Conservation (phyloP, 2,329 filamentous ascomycete species). For the Pseudogymnoascus sp. region DNA sequence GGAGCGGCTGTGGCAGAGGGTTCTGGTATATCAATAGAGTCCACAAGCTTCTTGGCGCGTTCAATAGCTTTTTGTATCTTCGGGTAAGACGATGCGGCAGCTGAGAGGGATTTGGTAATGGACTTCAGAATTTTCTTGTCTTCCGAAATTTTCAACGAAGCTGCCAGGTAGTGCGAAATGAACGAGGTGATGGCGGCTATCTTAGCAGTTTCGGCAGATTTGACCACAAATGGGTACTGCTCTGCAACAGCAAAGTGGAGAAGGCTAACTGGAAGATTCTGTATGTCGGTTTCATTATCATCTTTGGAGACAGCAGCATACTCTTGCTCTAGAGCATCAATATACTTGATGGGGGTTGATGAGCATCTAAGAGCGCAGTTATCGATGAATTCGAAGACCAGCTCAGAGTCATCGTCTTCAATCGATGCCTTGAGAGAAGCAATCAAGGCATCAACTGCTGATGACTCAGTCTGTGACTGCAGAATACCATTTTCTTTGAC, state of each 20-base stretch:
- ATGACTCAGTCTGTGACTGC: constrained; percentile 35
- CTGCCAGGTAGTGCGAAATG: constrained; percentile 49
- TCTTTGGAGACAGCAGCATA: constrained; percentile 31
- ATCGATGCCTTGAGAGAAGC: constrained; percentile 28
- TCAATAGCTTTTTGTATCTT: constrained; percentile 25
- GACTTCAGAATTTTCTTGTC: constrained; percentile 37
- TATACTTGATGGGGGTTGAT: constrained; percentile 73
- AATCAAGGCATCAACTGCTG: constrained; percentile 43
- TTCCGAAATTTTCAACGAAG: constrained; percentile 46
- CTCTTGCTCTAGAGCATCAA: constrained; percentile 57
- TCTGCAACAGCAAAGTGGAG: constrained; percentile 64
- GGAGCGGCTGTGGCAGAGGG: background rate
- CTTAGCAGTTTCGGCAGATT: constrained; percentile 38
- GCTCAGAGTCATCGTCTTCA: constrained; percentile 30
- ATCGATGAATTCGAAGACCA: constrained; percentile 66
- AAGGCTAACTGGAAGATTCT: constrained; percentile 48
- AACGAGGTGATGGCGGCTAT: constrained; percentile 47
- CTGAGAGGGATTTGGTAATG: constrained; percentile 37
- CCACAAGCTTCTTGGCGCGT: constrained; percentile 21
- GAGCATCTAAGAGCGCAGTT: constrained; percentile 73
- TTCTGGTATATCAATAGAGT: constrained; percentile 21
- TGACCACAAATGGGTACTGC: constrained; percentile 65
- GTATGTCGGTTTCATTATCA: constrained; percentile 19
- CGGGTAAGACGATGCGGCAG: constrained; percentile 33
- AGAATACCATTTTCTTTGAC: constrained; percentile 61